Conservation (phyloP, 1,284 basidiomycete genomes). For the Ustilago trichophora region DNA sequence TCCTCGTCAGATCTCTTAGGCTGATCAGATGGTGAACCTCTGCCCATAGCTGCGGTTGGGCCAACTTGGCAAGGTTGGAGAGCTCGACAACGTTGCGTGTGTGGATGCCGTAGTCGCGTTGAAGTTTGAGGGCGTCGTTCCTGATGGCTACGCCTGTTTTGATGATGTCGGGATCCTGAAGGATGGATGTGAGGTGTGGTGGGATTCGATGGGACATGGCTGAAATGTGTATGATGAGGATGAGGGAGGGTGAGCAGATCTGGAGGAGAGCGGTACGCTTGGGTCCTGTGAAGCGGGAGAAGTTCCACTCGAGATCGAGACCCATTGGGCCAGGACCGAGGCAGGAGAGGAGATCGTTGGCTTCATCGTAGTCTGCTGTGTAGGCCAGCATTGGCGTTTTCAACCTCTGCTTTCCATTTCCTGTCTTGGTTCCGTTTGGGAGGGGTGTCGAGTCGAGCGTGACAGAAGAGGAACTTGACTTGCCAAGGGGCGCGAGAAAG, state of each 20-base stretch:
- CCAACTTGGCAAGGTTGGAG: constrained; percentile 31
- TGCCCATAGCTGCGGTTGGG: constrained; percentile 47
- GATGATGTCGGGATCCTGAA: constrained; percentile 34
- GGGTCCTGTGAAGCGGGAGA: constrained; percentile 6
- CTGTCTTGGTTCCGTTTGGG: neutral
- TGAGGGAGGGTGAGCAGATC: constrained; percentile 32
- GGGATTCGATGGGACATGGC: constrained; percentile 32
- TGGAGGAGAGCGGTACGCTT: constrained; percentile 46
- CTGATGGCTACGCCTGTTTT: constrained; percentile 57
- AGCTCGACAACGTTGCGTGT: constrained; percentile 49
- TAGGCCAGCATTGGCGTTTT: constrained; percentile 35
- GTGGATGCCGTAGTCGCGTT: constrained; percentile 48
- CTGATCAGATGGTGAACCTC: constrained; percentile 27
- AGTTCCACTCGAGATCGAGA: constrained; percentile 58
- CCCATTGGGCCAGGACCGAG: constrained; percentile 37
- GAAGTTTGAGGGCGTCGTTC: constrained; percentile 52
- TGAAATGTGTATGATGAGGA: constrained; percentile 53
- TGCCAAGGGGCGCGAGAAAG: constrained; percentile 15
- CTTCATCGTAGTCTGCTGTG: constrained; percentile 27
- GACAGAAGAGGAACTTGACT: constrained; percentile 5
- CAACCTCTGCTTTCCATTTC: neutral
- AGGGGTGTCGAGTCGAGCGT: constrained; percentile 2
- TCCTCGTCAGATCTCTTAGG: constrained; percentile 46
- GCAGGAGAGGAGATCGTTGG: constrained; percentile 24
- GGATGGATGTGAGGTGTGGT: constrained; percentile 26